Base-by-base conservation (phyloP, 2,329 filamentous ascomycete species). In the Pyricularia sp. region DNA sequence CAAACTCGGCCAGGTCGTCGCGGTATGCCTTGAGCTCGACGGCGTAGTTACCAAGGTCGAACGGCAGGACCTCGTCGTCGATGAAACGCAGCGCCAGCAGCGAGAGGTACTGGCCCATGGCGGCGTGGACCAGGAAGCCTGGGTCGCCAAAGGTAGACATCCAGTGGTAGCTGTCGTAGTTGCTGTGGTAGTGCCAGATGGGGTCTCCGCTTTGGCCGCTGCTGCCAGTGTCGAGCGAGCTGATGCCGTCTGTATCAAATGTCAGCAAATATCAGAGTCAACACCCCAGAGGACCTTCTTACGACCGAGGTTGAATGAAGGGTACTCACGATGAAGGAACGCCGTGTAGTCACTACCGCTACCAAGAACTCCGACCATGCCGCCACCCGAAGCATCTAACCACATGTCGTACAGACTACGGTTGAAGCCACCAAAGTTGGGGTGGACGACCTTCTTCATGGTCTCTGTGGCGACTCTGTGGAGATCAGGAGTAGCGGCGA, bases 91-190 rank as follows among this genome's bases (percentile, higher is more conserved):
- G 81, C 0, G 78, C 78, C 0, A 82, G 68, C 0, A 82, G 76
- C 0, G 77, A 73, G 0, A 82, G 71, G 59, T 80, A 82, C 73
- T 82, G 86, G 0, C 87, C 81, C 70, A 85, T 81, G 0, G 88
- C 81, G 9, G 83, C 77, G 71, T 91, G 89, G 59, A 88, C 85
- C n/a, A 85, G 81, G 67, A 86, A 88, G 0, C 81, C 83, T 0
- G 84, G 84, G 72, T 97, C 93, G 4, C 92, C 92, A 72, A 88
- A 93, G 3, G 82, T 89, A 17, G 89, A 84, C 91, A 95, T 95
- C 92, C 92, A 96, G 74, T 90, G 82, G 75, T 92, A 94, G 42
- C 86, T 91, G 75, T 96, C 93, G 75, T 94, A 96, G 78, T 95
- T 95, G 71, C 87, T 86, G 76, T 96, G 92, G 75, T 95, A 96